Evolutionary conservation across 1,139 yeast species (phyloP), one percentile per base, ranked within the genome.

Genomic region (Wickerhamomyces sp.): DNA sequence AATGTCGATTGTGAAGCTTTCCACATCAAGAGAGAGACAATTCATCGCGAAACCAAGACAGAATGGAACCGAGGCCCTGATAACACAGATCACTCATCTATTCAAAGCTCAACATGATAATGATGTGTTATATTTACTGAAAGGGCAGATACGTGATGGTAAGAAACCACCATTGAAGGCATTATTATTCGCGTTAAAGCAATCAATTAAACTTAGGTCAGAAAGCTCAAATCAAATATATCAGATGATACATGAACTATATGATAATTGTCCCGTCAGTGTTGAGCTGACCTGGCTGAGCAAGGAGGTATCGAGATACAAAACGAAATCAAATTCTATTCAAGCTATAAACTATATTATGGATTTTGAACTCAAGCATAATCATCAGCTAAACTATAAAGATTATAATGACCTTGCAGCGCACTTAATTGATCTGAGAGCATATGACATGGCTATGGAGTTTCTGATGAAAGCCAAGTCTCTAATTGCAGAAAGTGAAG

Each of bases 91-190:
- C 7, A 5, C 35, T 10, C 16, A n/a, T 4, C 19, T 27, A 2
- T 27, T 39, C 1, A 3, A 20, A 1, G 10, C 18, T 12, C 26
- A 36, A 6, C 28, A 43, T 3, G 46, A 43, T 7, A n/a, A 29
- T 3, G 41, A 33, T n/a, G 28, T 53, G 10, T 26, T 50, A 18
- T 18, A 26, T 2, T 15, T 40, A 18, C 36, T 53, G 9, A 45
- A 46, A 18, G 45, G 46, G 10, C 28, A 26, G 5, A 30, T 50
- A 1, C 40, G 58, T n/a, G 44, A 38, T 3, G 56, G 55, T 9
- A 42, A 37, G 5, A 42, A 46, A 20, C 56, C 55, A 16, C 35
- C 46, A 4, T 16, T 43, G 7, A 34, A 21, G 3, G 26, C 47
- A 15, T 27, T 52, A 4, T 22, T 29, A 3, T 7, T 5, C 6